phyloP scores from a whole-genome alignment of 306 rosid species.

The Sicyos baderoa region DNA sequence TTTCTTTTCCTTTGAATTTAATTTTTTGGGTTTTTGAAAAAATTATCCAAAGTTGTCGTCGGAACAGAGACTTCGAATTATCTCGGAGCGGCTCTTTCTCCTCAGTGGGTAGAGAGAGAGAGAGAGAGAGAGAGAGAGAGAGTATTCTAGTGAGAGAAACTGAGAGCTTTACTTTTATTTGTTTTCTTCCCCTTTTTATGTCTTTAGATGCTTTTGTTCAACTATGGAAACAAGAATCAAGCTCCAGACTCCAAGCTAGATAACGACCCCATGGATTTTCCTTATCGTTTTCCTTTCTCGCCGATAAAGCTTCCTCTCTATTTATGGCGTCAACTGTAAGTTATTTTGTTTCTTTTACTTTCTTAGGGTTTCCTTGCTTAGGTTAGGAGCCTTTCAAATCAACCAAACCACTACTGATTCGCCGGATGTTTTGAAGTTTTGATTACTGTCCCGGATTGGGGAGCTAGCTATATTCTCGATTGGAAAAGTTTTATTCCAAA shows the following conservation, averaged over 20 bases:
- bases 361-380: conserved; percentile 22
- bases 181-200: not conserved
- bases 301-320: conserved; percentile 21
- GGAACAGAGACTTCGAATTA: conserved; percentile 40
- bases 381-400: conserved; percentile 46
- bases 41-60: conserved; percentile 30
- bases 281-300: conserved; percentile 19
- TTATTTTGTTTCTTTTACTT: conserved; percentile 27
- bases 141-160: conserved; percentile 8
- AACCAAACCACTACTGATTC: conserved; percentile 38
- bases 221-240: conserved; percentile 8
- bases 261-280: conserved; percentile 18
- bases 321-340: conserved; percentile 33
- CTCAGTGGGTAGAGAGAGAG: conserved; percentile 30
- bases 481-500: conserved; percentile 8
- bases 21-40: not conserved
- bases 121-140: conserved; percentile 16
- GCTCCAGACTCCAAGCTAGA: conserved; percentile 19
- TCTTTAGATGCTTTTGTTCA: conserved; percentile 3
- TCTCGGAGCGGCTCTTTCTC: conserved; percentile 27
- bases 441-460: not conserved
- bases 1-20: not conserved
- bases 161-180: conserved; percentile 9
- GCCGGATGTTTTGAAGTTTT: not conserved
- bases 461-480: conserved; percentile 14